Conservation (phyloP, 306 rosid species). For the Phaseolus lunatus region DNA sequence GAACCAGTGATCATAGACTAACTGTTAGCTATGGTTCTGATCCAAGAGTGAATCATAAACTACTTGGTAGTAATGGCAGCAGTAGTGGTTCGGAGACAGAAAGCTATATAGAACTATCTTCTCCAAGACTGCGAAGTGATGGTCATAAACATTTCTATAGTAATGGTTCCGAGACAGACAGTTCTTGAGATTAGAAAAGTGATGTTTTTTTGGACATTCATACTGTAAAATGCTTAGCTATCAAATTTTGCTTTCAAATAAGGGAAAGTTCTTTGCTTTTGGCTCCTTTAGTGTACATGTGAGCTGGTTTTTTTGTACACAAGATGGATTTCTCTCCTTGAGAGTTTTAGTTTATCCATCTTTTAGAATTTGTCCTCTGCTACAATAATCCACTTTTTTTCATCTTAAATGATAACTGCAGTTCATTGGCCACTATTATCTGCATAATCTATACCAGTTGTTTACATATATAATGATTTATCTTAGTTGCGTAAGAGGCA, state of each 20-base stretch:
- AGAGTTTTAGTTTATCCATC: constrained; percentile 31
- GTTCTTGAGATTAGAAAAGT: constrained; percentile 36
- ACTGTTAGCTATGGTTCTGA: not conserved
- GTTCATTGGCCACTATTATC: not conserved
- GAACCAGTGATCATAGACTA: constrained; percentile 33
- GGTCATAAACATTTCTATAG: constrained; percentile 14
- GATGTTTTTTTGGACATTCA: constrained; percentile 42
- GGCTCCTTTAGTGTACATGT: constrained; percentile 37
- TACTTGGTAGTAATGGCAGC: not conserved
- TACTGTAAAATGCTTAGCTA: constrained; percentile 67
- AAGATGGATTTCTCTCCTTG: constrained; percentile 28
- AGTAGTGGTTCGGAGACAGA: constrained; percentile 45
- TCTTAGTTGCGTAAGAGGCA: not conserved
- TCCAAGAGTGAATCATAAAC: constrained; percentile 24
- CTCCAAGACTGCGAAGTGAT: constrained; percentile 43
- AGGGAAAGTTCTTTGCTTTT: constrained; percentile 19
- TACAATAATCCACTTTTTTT: not conserved
- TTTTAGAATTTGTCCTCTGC: constrained; percentile 8
- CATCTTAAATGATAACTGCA: not conserved
- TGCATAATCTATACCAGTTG: not conserved
- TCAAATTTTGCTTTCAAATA: constrained; percentile 64
- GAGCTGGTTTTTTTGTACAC: constrained; percentile 31
- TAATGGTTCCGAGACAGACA: constrained; percentile 44
- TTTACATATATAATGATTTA: not conserved
- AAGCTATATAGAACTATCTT: constrained; percentile 50